Evolutionary conservation across 2,329 filamentous ascomycete species (phyloP).

Genomic region (Mollisiaceae sp.): DNA sequence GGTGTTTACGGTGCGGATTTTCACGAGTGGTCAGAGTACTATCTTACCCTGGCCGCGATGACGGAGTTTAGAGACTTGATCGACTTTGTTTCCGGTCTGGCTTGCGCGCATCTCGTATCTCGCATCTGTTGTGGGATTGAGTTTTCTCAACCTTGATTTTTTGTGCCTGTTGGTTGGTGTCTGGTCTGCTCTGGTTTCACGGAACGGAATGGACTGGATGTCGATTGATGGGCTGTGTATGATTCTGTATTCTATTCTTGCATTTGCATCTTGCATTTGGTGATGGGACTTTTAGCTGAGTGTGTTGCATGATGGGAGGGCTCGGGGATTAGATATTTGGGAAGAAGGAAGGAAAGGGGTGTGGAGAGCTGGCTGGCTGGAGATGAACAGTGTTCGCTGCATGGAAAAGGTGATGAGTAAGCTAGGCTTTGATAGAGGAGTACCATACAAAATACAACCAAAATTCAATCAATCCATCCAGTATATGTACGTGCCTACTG

Average conservation of each 20-base stretch:
- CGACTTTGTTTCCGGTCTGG: background rate
- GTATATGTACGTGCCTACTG: too few relatives aligned
- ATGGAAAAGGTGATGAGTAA: too few relatives aligned
- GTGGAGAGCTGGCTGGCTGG: too few relatives aligned
- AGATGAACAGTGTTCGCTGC: too few relatives aligned
- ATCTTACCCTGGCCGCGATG: background rate
- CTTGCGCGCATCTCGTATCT: background rate
- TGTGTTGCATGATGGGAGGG: background rate
- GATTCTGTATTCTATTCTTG: constrained; percentile 4
- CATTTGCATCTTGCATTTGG: constrained; percentile 2
- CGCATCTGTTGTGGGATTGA: background rate
- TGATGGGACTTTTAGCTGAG: background rate
- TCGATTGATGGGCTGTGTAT: background rate
- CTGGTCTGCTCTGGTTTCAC: background rate
- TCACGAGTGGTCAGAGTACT: background rate
- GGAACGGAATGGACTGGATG: background rate
- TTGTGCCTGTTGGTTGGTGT: background rate
- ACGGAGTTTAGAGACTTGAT: background rate
- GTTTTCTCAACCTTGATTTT: background rate
- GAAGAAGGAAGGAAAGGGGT: too few relatives aligned
- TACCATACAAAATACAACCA: too few relatives aligned
- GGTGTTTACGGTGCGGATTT: background rate
- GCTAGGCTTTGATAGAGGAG: too few relatives aligned
- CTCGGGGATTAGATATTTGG: background rate
- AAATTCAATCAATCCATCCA: too few relatives aligned